Conservation (phyloP, 345 rosid genomes). For the Salix exigua region DNA sequence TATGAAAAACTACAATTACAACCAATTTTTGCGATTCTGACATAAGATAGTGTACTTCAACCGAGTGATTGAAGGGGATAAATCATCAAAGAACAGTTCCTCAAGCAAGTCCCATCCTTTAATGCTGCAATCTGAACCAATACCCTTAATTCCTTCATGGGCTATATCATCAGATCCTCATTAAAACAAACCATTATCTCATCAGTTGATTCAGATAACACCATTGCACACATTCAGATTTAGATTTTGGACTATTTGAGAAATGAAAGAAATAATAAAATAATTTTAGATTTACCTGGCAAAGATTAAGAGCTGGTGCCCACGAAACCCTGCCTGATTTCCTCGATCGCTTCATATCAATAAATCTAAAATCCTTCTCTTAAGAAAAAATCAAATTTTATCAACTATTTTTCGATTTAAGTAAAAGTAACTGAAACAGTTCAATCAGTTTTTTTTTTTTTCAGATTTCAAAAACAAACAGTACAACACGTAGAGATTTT, state of each 20-base stretch:
- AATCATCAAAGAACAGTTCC: neutral
- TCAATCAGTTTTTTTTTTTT: neutral
- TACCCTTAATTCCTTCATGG: no score
- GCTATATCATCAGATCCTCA: no score
- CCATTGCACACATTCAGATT: neutral
- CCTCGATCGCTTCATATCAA: conserved; percentile 44
- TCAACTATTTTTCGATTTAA: neutral
- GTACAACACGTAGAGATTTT: no score
- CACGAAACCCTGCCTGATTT: conserved; percentile 57
- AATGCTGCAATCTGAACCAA: neutral
- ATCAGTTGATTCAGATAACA: no score
- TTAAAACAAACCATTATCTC: no score
- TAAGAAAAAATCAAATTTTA: neutral
- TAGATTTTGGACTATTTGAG: neutral
- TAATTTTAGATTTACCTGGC: conserved; percentile 48
- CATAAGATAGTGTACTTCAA: no score
- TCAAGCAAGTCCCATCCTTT: neutral
- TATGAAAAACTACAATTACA: no score
- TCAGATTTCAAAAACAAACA: neutral
- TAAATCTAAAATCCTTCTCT: neutral
- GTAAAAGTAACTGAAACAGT: neutral
- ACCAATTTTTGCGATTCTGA: no score
- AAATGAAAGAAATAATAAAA: neutral
- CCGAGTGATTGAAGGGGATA: no score
- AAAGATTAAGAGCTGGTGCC: conserved; percentile 49